Evolutionary conservation across 768 basidiomycete genomes (phyloP).

Genomic region (Candolleomyces efflorescens): DNA sequence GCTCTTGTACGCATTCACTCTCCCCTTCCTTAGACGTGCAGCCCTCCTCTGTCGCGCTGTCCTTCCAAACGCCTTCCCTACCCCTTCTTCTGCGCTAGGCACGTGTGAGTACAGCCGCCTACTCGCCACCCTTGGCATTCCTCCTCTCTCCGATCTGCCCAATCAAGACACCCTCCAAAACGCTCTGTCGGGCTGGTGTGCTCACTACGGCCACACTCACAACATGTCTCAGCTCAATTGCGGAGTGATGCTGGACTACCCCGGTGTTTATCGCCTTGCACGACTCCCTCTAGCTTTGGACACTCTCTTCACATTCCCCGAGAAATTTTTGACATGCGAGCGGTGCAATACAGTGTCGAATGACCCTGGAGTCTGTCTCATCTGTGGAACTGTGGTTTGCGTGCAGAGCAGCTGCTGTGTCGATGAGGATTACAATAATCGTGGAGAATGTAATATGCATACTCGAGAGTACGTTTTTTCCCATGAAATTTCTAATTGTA

Average conservation of each 20-base stretch:
- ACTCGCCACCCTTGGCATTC: conserved; percentile 70
- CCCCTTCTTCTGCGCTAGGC: conserved; percentile 33
- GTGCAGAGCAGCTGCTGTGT: conserved; percentile 91
- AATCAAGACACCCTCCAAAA: conserved; percentile 86
- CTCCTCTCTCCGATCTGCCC: conserved; percentile 72
- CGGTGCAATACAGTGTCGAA: conserved; percentile 75
- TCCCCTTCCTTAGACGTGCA: conserved; percentile 88
- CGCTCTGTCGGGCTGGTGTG: conserved; percentile 86
- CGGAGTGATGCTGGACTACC: conserved; percentile 77
- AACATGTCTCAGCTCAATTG: conserved; percentile 76
- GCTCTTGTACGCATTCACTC: conserved; percentile 79
- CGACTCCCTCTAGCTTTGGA: conserved; percentile 81
- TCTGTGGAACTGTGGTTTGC: conserved; percentile 86
- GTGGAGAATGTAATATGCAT: conserved; percentile 96
- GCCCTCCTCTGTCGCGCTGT: conserved; percentile 81
- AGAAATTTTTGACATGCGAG: conserved; percentile 68
- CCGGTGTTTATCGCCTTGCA: conserved; percentile 77
- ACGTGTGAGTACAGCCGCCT: conserved; percentile 78
- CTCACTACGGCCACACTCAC: conserved; percentile 81
- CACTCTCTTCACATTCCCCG: conserved; percentile 71
- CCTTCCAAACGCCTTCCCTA: conserved; percentile 59
- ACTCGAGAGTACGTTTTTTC: conserved; percentile 74
- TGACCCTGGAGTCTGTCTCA: conserved; percentile 87
- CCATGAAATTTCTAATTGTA: neutral
- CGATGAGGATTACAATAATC: conserved; percentile 55